Evolutionary conservation across 1,284 basidiomycete species (phyloP).

Genomic region (Tausonia pullulans): DNA sequence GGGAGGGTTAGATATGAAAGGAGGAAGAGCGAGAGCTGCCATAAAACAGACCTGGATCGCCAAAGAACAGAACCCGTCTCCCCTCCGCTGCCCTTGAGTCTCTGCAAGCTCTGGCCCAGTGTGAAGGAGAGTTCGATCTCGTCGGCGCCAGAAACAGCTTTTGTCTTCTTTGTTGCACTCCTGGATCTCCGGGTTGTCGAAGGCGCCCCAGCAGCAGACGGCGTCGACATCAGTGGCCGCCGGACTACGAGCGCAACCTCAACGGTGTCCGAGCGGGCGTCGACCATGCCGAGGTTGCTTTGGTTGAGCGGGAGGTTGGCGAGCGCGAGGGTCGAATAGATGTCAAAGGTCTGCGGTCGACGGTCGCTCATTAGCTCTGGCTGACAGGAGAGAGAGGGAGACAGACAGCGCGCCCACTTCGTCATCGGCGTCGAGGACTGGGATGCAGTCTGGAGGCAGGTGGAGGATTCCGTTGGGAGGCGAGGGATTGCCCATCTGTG

Average conservation of each 20-base stretch:
- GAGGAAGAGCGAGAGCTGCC: not conserved
- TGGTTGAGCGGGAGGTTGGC: not conserved
- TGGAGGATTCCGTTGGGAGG: not conserved
- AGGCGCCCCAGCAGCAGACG: not conserved
- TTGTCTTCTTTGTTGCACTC: not conserved
- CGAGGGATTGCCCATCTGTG: not conserved
- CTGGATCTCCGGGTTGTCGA: not conserved
- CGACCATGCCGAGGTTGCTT: not conserved
- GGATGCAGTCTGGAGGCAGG: not conserved
- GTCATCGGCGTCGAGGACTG: not conserved
- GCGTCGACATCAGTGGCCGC: not conserved
- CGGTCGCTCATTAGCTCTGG: not conserved
- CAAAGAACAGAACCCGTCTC: not conserved
- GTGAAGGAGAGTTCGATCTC: not conserved
- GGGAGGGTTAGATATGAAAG: too few species aligned
- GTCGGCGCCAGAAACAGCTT: not conserved
- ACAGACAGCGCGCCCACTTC: not conserved
- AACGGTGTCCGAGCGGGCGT: not conserved
- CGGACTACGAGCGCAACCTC: not conserved
- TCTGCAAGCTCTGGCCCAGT: not conserved
- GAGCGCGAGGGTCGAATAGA: not conserved
- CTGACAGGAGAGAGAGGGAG: not conserved
- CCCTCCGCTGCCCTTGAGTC: not conserved
- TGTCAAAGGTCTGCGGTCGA: not conserved
- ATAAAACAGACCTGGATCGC: not conserved